phyloP scores from a whole-genome alignment of 1,139 yeast genomes.

The Spencermartinsiella ligniputridi region DNA sequence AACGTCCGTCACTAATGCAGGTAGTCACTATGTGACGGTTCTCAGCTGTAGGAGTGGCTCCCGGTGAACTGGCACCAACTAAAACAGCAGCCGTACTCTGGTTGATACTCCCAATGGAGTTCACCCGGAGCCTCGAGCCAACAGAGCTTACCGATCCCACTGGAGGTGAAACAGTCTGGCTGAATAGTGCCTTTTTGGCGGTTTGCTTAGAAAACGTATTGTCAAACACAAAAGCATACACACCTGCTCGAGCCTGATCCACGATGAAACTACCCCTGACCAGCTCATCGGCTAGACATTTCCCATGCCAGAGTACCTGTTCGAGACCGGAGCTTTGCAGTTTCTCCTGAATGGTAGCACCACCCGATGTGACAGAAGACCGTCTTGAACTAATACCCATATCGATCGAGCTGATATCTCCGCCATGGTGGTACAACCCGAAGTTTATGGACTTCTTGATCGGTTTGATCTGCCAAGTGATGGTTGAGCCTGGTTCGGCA shows the following conservation, averaged over 20 bases:
- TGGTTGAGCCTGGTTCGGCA: constrained; percentile 59
- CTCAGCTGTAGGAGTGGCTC: background rate
- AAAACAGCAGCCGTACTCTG: background rate
- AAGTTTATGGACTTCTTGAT: constrained; percentile 74
- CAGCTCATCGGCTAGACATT: constrained; percentile 34
- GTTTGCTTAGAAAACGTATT: constrained; percentile 85
- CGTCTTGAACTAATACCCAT: constrained; percentile 7
- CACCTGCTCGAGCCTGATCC: constrained; percentile 44
- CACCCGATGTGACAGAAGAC: constrained; percentile 8
- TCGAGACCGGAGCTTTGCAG: constrained; percentile 33
- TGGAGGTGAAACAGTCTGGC: constrained; percentile 41
- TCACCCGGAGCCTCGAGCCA: constrained; percentile 2
- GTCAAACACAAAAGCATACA: constrained; percentile 86
- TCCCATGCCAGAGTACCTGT: constrained; percentile 34
- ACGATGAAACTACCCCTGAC: constrained; percentile 58
- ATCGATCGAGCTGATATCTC: constrained; percentile 6
- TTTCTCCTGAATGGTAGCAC: constrained; percentile 28
- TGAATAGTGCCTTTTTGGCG: constrained; percentile 74
- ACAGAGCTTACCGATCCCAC: constrained; percentile 6
- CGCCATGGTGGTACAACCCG: constrained; percentile 45
- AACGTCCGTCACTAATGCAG: constrained; percentile 27
- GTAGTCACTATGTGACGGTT: constrained; percentile 10
- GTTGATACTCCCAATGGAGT: background rate
- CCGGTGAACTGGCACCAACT: background rate
- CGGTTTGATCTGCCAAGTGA: constrained; percentile 82